Base-by-base conservation (phyloP, 23 red algal species). In the Gracilaria caudata region DNA sequence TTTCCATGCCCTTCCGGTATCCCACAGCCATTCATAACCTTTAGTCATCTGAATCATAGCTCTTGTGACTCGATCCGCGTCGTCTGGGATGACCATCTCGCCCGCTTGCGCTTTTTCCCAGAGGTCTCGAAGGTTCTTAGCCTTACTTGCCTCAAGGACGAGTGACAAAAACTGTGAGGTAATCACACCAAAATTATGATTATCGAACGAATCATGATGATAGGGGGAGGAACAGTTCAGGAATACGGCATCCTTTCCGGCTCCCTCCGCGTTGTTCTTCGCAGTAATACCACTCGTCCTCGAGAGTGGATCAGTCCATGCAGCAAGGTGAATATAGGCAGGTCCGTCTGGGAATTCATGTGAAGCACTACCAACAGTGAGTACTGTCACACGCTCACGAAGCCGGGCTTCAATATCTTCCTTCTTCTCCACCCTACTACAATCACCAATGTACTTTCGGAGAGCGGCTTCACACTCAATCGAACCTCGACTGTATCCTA, bases 161-260 rank as follows among this genome's bases (percentile, higher is more conserved):
- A 86, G 17, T 39, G 81, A 33, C 38, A 86, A 43, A 30, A 36
- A 86, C 59, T 68, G 81, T n/a, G 61, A 32, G 37, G 61, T 63
- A 8, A 86, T 26, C 58, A 59, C 66, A 34, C 61, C 81, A 86
- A 86, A 86, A 37, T 73, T 86, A 23, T 86, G 81, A 16, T 68
- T 73, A 43, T 86, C 81, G 30, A 86, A 86, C 28, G 60, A 55
- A 3, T 73, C 81, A 10, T 26, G 43, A 7, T 59, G 60, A 73
- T 86, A 86, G 11, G 81, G 81, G 37, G 61, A 72, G 24, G 65
- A 26, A 36, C 81, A 86, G 45, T 86, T 68, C 25, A 86, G 29
- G 51, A 63, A 86, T 43, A 73, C 63, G 16, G 81, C 81, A 51
- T 53, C 81, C 10, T 49, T 29, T 29, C 81, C 81, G 10, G 40